Evolutionary conservation across 495 filamentous ascomycete species (phyloP).

Genomic region (Aspergillus mulundensis): DNA sequence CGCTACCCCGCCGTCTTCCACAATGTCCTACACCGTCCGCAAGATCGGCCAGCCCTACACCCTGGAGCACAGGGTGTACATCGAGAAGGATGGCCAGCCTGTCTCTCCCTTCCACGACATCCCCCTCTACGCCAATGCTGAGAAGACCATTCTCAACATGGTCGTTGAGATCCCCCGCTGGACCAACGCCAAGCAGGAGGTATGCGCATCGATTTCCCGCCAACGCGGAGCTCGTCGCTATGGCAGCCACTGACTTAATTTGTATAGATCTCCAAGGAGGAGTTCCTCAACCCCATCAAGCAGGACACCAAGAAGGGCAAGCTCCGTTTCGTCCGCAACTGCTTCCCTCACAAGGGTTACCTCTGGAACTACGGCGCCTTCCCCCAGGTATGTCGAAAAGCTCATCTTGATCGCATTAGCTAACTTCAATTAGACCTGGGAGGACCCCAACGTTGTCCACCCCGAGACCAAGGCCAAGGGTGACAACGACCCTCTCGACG

Average conservation of each 20-base stretch:
- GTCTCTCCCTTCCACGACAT: constrained; percentile 98
- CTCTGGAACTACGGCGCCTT: constrained; percentile 99
- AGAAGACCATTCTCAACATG: constrained; percentile 97
- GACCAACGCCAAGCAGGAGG: constrained; percentile 99
- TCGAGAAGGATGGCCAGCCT: constrained; percentile 94
- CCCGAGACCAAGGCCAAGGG: constrained; percentile 99
- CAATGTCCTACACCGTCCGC: constrained; percentile 61
- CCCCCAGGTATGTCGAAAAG: constrained; percentile 67
- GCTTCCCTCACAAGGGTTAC: constrained; percentile 99
- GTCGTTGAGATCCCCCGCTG: constrained; percentile 98
- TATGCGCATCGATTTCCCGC: constrained; percentile 33
- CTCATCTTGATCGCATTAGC: neutral
- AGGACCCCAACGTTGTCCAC: constrained; percentile 92
- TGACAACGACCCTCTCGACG: constrained; percentile 98
- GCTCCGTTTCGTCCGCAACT: constrained; percentile 96
- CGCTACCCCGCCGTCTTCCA: constrained; percentile 22
- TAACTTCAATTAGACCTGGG: constrained; percentile 73
- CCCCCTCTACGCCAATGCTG: constrained; percentile 90
- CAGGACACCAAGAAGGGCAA: constrained; percentile 56
- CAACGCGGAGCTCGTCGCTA: neutral
- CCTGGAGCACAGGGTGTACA: constrained; percentile 93
- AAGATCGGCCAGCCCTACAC: constrained; percentile 90
- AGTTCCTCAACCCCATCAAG: constrained; percentile 96
- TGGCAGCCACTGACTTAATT: constrained; percentile 11
- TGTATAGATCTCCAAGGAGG: constrained; percentile 83